Evolutionary conservation across 495 filamentous ascomycete genomes (phyloP).

Genomic region (Trypethelium eluteriae): DNA sequence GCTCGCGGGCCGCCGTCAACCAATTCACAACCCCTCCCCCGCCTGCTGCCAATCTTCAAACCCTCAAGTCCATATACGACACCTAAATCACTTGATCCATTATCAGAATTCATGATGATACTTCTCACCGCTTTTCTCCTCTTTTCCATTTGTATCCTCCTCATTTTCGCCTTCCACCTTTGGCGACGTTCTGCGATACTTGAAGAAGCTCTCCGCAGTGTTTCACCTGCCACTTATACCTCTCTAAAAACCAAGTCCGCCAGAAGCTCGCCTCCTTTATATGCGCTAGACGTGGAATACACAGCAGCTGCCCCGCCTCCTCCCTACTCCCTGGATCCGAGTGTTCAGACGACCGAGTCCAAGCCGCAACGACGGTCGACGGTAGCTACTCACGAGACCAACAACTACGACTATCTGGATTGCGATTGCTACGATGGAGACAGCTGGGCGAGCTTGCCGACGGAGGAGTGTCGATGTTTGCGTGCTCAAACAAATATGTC

Average conservation of each 20-base stretch:
- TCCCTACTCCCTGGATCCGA: background rate
- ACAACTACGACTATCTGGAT: background rate
- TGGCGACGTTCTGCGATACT: background rate
- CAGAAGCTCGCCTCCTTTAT: background rate
- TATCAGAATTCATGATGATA: background rate
- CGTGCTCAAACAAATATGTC: background rate
- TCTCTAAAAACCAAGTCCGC: background rate
- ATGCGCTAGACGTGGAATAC: background rate
- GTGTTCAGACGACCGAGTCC: background rate
- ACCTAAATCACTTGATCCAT: background rate
- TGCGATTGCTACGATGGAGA: slow-evolving; percentile 11
- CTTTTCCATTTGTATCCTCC: background rate
- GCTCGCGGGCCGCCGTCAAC: background rate
- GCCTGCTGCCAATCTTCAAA: background rate
- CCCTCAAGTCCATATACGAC: background rate
- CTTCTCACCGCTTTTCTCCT: background rate
- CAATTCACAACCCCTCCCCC: background rate
- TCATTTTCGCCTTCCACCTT: background rate
- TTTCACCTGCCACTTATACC: background rate
- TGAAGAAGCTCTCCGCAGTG: background rate
- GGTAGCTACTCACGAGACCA: background rate
- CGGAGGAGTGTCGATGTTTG: background rate
- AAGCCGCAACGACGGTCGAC: background rate
- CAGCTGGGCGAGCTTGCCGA: slow-evolving; percentile 5
- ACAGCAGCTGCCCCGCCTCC: background rate